Conservation (phyloP, 805 yeast genomes). For the Zygotorulaspora sp. region DNA sequence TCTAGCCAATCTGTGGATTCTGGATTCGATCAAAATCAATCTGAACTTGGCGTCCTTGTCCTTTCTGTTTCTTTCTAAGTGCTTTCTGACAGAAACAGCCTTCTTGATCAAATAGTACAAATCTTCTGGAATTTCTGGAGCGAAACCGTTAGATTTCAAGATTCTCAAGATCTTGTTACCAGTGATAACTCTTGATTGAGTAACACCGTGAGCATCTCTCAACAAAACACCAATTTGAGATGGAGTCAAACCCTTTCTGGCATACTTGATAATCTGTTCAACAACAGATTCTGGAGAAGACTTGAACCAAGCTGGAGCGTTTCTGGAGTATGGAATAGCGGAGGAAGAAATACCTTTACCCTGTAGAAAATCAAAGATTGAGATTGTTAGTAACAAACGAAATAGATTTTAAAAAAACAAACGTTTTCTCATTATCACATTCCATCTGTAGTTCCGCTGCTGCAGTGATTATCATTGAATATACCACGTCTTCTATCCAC, state of each 20-base stretch:
- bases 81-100: constrained; percentile 99
- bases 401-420: neutral
- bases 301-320: constrained; percentile 99
- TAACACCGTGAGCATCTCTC: constrained; percentile 99
- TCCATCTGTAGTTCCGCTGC: constrained; percentile 1
- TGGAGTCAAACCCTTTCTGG: constrained; percentile 99
- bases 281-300: constrained; percentile 90
- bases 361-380: constrained; percentile 37
- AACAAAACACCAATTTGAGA: constrained; percentile 99
- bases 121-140: constrained; percentile 99
- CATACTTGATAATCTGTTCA: constrained; percentile 98
- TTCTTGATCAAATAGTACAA: constrained; percentile 98
- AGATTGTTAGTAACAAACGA: constrained; percentile 14
- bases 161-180: constrained; percentile 99
- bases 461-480: too few relatives aligned
- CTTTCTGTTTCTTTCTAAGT: constrained; percentile 99
- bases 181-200: constrained; percentile 94
- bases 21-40: constrained; percentile 98
- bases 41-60: constrained; percentile 99
- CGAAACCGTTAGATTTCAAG: constrained; percentile 98
- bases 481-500: too few relatives aligned
- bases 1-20: constrained; percentile 99
- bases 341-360: constrained; percentile 99
- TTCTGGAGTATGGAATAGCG: constrained; percentile 98
- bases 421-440: neutral